Evolutionary conservation across 1,139 yeast genomes (phyloP).

Genomic region (Nakaseomyces uthaithaninus): DNA sequence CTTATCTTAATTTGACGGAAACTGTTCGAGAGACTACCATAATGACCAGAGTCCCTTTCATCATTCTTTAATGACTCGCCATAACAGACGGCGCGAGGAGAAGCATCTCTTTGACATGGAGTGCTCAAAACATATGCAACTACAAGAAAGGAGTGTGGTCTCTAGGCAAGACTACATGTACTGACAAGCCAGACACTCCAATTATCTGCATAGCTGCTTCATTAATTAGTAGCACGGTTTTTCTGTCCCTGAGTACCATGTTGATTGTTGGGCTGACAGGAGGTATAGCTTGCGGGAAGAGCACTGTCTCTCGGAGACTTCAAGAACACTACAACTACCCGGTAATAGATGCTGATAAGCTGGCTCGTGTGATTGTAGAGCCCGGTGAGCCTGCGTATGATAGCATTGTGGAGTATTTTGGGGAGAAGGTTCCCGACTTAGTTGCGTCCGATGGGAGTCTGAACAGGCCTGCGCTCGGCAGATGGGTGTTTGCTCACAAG

Average conservation of each 20-base stretch:
- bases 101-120: too few species aligned
- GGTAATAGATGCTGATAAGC: conserved; percentile 80
- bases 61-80: too few species aligned
- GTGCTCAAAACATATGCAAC: too few species aligned
- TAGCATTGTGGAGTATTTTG: conserved; percentile 54
- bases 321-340: conserved; percentile 45
- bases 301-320: conserved; percentile 69
- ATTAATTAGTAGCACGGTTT: too few species aligned
- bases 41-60: too few species aligned
- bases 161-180: not conserved
- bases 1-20: too few species aligned
- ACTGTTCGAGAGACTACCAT: too few species aligned
- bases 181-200: not conserved
- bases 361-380: conserved; percentile 76
- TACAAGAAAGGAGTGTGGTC: too few species aligned
- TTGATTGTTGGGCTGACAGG: conserved; percentile 90
- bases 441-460: conserved; percentile 45
- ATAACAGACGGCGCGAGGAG: too few species aligned
- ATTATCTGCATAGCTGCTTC: too few species aligned
- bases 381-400: conserved; percentile 72
- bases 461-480: conserved; percentile 69
- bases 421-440: conserved; percentile 46
- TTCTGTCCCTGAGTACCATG: conserved; percentile 49
- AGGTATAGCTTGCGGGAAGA: conserved; percentile 92
- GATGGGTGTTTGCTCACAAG: conserved; percentile 63